A percentile compares a stretch with the other conserved stretches of the same genome.
These are phyloP conservation scores for Aspergillus tamarii DNA, from an alignment of 2,329 filamentous ascomycete genomes.

Conservation along the genomic window DNA sequence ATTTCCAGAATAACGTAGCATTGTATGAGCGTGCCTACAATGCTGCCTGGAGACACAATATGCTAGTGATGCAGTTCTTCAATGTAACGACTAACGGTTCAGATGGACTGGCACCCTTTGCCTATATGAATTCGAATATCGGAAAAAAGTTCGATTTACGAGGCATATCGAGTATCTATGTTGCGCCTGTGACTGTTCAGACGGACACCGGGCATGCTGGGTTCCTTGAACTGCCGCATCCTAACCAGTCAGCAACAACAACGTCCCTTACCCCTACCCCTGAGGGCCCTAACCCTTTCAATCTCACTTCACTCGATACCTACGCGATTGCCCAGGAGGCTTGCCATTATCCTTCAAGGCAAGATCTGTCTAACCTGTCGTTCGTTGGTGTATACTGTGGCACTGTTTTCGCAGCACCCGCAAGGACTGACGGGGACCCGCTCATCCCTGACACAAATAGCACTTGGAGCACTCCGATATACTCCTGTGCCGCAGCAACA, in stretches of 20 bases:
- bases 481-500: neutral
- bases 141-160: neutral
- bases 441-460: neutral
- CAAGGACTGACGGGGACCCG: neutral
- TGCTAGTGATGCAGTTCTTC: neutral
- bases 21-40: neutral
- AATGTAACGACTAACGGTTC: neutral
- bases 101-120: neutral
- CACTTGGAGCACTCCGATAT: neutral
- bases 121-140: neutral
- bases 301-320: neutral
- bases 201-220: no score
- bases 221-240: no score
- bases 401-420: neutral
- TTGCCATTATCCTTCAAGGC: neutral
- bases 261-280: no score
- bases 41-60: neutral
- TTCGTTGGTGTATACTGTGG: neutral
- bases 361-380: neutral
- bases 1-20: neutral
- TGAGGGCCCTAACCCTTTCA: neutral
- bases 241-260: no score
- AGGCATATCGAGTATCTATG: no score
- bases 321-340: neutral
- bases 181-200: no score